Evolutionary conservation across 106 monocot genomes (phyloP).

Genomic region (Phalaenopsis aphrodite): DNA sequence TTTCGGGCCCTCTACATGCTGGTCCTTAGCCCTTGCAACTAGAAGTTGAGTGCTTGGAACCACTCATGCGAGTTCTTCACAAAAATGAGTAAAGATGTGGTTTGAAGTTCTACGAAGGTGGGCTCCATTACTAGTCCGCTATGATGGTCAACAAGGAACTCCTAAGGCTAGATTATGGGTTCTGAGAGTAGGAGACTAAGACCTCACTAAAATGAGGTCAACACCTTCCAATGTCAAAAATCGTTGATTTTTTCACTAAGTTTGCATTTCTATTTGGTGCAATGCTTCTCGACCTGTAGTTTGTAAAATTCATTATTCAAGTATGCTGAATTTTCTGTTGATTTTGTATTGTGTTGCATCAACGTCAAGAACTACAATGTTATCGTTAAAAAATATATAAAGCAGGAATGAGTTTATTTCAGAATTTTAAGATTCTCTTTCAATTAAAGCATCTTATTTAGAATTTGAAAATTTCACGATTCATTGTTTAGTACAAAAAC

Average conservation of each 20-base stretch:
- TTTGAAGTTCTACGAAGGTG: too few relatives aligned
- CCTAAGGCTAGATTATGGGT: too few relatives aligned
- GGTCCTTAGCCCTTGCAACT: too few relatives aligned
- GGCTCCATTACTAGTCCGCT: too few relatives aligned
- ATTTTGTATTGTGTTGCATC: not conserved
- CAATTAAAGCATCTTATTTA: not conserved
- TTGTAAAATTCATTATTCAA: not conserved
- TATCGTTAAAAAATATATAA: not conserved
- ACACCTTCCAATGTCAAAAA: not conserved
- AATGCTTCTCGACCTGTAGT: not conserved
- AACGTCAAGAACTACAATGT: not conserved
- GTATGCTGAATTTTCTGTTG: not conserved
- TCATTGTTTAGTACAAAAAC: not conserved
- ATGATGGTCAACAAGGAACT: too few relatives aligned
- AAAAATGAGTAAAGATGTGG: too few relatives aligned
- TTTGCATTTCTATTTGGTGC: not conserved
- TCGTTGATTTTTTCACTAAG: not conserved
- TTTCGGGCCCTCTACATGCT: too few relatives aligned
- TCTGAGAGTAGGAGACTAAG: too few relatives aligned
- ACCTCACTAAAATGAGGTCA: too few relatives aligned
- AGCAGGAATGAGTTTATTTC: not conserved
- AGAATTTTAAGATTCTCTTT: not conserved
- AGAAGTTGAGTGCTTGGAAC: too few relatives aligned
- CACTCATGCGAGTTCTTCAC: too few relatives aligned
- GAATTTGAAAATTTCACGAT: not conserved